Percentiles rank a stretch among this genome's conserved stretches.
These are phyloP conservation scores for Candida sanyaensis DNA, from an alignment of 1,139 yeast species.

Conservation along the genomic window DNA sequence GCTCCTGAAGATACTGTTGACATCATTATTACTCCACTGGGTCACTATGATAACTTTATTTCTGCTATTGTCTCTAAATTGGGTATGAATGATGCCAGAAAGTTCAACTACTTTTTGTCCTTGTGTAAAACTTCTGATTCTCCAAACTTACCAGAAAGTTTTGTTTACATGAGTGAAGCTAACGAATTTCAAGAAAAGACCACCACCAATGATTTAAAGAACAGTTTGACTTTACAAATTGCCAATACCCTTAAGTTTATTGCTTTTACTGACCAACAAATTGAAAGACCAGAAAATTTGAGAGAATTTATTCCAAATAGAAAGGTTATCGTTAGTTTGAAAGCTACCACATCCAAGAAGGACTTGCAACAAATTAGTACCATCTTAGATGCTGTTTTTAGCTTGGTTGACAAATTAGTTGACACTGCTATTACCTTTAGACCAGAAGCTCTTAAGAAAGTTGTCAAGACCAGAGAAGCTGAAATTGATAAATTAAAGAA, in stretches of 20 bases:
- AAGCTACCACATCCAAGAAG: conserved; percentile 44
- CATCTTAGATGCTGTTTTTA: conserved; percentile 54
- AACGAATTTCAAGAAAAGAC: conserved; percentile 75
- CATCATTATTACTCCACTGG: conserved; percentile 61
- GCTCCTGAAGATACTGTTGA: conserved; percentile 64
- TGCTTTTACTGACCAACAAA: conserved; percentile 82
- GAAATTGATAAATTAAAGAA: conserved; percentile 64
- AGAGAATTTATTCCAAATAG: conserved; percentile 57
- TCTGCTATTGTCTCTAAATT: conserved; percentile 84
- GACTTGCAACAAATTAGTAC: conserved; percentile 50
- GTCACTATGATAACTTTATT: conserved; percentile 66
- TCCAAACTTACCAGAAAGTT: conserved; percentile 65
- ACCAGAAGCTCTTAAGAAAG: conserved; percentile 75
- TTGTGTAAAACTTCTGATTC: conserved; percentile 81
- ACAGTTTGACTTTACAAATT: conserved; percentile 53
- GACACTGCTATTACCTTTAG: conserved; percentile 47
- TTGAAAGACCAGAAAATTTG: conserved; percentile 60
- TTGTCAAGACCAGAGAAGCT: conserved; percentile 71
- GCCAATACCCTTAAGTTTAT: conserved; percentile 61
- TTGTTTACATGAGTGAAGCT: conserved; percentile 88
- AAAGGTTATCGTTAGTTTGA: conserved; percentile 53
- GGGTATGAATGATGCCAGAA: conserved; percentile 77
- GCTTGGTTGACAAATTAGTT: conserved; percentile 54
- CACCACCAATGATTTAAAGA: conserved; percentile 49
- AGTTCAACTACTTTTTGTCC: conserved; percentile 76